Conservation (phyloP, 371 early-diverging fungal genomes). For the Mucor mucedo region DNA sequence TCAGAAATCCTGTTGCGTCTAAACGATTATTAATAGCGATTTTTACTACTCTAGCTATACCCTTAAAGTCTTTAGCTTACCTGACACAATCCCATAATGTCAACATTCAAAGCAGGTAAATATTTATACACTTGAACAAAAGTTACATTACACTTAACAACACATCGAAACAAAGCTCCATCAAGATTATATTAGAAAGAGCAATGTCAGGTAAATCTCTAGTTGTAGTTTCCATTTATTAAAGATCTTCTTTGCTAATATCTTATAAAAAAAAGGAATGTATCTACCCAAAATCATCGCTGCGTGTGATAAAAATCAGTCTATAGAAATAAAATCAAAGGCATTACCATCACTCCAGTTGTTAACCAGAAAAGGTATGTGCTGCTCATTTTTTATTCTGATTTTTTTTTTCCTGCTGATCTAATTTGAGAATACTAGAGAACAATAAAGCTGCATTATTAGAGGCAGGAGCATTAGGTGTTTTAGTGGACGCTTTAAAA, state of each 20-base stretch:
- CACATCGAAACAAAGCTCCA: slow-evolving; percentile 44
- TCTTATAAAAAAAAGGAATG: slow-evolving; percentile 23
- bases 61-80: slow-evolving; percentile 61
- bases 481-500: slow-evolving; percentile 67
- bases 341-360: slow-evolving; percentile 74
- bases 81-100: slow-evolving; percentile 67
- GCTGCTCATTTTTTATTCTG: too few species aligned
- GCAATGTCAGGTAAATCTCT: slow-evolving; percentile 62
- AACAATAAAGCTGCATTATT: slow-evolving; percentile 62
- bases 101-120: slow-evolving; percentile 72
- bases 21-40: neutral
- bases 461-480: slow-evolving; percentile 63
- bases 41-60: slow-evolving; percentile 43
- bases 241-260: neutral
- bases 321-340: slow-evolving; percentile 58
- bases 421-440: slow-evolving; percentile 39
- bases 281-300: slow-evolving; percentile 58
- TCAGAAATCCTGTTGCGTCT: too few species aligned
- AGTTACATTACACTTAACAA: neutral
- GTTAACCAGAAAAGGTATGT: slow-evolving; percentile 68
- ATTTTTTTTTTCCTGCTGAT: neutral
- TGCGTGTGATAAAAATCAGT: slow-evolving; percentile 47
- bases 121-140: neutral
- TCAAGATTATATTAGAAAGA: slow-evolving; percentile 68
- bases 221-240: neutral